Evolutionary conservation across 1,139 yeast genomes (phyloP), one percentile per base, ranked within the genome.

Genomic region (Suhomyces taliae): DNA sequence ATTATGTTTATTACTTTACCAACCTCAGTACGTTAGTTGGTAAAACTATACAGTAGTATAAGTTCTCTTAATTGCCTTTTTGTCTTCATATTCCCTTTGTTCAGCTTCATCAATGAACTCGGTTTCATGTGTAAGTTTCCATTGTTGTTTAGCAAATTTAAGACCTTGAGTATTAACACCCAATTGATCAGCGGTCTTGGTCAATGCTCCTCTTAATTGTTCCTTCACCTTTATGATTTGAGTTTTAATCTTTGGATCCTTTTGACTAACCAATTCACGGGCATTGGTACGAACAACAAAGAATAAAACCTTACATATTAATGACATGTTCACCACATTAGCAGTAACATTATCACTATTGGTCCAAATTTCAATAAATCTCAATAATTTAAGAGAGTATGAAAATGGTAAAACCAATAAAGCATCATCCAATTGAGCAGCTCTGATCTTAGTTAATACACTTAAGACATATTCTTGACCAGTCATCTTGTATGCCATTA

Each of bases 161-260:
- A 93, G 73, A 2, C 97, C 98, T 50, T 89, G 93, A 32, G 90
- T 74, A 60, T 95, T 95, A 70, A 81, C 85, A n/a, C 97, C 98
- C 47, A 93, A 74, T 50, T 80, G 83, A 46, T 77, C 73, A 27
- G 80, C 74, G 19, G 82, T 82, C 5, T 63, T 57, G 41, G 71
- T 69, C 49, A 93, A 72, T 42, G 82, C 81, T 0, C 52, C 57
- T 49, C 91, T 74, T 47, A 87, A 64, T 55, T 81, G 82, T 14
- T 65, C 61, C 60, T 82, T 85, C 31, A 86, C 85, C 39, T 68
- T 70, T n/a, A 74, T 66, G 46, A 87, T 71, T 56, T 84, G 88
- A 51, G 70, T 72, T 59, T 83, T 82, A 53, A 86, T 70, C n/a
- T 61, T 62, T 36, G 81, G 81, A 59, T 86, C 88, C 53, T 76